These are phyloP conservation scores for Linderina pennispora DNA, from an alignment of 192 early-diverging fungal genomes.

Conservation along the genomic window DNA sequence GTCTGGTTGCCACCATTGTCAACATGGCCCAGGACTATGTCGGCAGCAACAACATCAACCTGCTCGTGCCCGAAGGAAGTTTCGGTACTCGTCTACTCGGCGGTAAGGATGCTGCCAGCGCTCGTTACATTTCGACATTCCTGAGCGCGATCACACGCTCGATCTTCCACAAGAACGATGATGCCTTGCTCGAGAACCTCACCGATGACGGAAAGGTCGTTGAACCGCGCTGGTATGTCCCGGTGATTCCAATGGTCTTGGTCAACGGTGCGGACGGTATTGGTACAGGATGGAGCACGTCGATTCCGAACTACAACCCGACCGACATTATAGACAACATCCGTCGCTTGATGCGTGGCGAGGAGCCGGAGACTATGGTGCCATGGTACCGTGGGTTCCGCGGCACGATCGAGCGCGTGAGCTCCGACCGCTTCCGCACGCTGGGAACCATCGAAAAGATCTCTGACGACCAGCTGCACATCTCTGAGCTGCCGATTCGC, in stretches of 20 bases:
- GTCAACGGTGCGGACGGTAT: conserved; percentile 94
- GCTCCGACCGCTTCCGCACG: conserved; percentile 57
- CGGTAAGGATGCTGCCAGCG: conserved; percentile 90
- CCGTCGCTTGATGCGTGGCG: conserved; percentile 65
- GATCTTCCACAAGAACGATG: conserved; percentile 76
- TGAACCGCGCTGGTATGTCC: conserved; percentile 95
- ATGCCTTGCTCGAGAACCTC: conserved; percentile 73
- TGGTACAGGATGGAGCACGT: conserved; percentile 86
- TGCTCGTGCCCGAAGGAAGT: conserved; percentile 79
- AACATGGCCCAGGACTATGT: conserved; percentile 92
- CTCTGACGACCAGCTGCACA: conserved; percentile 69
- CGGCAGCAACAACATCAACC: conserved; percentile 89
- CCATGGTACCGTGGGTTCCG: conserved; percentile 96
- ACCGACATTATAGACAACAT: conserved; percentile 84
- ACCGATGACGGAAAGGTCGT: conserved; percentile 86
- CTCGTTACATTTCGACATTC: conserved; percentile 94
- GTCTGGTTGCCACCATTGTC: conserved; percentile 80
- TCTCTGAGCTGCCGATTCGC: conserved; percentile 86
- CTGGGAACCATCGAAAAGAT: conserved; percentile 62
- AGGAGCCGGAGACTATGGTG: conserved; percentile 64
- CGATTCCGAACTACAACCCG: conserved; percentile 84
- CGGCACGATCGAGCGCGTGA: conserved; percentile 61
- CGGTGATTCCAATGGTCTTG: conserved; percentile 89
- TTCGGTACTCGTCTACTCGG: conserved; percentile 90
- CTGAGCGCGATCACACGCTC: conserved; percentile 65